Evolutionary conservation across 2,329 filamentous ascomycete genomes (phyloP), one percentile per base, ranked within the genome.

Genomic region (Alternaria brassicae): DNA sequence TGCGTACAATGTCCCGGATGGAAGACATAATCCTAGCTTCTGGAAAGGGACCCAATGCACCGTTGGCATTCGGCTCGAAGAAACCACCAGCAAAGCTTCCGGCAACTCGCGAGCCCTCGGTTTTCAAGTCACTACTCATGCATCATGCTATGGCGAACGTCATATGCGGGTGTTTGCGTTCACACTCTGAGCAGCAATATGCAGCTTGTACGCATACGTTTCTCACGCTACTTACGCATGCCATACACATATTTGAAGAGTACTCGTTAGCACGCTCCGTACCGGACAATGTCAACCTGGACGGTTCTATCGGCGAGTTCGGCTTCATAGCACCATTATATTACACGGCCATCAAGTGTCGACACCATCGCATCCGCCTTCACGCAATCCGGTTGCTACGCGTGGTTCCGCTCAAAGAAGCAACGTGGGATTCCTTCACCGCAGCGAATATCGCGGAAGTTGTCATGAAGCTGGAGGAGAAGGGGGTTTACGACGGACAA

Each of bases 261-360:
- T 48, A 47, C 19, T 3, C 21, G 1, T 6, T 49, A 8, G 48
- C 41, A 10, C 13, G 12, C 10, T n/a, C 34, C 7, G 42, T 59
- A 34, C 59, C 40, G 3, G 21, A 39, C 0, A 59, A 59, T 12
- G 40, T 62, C 28, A 52, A 59, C 6, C 40, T 59, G 2, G 15
- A 56, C 2, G 10, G 55, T 10, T 54, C 53, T 3, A 36, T 60
- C 19, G 41, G 34, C 73, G 81, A 58, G 4, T 53, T 28, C 9
- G 55, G 55, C n/a, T 53, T 53, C 8, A 47, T 58, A 9, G 40
- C 55, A 3, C 41, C 49, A 5, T 7, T 58, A n/a, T 58, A 53
- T 10, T 53, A 53, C n/a, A 41, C 49, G 3, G 82, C 81, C 0
- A 54, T 81, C 3, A 84, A 84, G 59, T 85, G 83, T 40, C 80